These are phyloP conservation scores for Dothistroma septosporum DNA, from an alignment of 2,329 filamentous ascomycete genomes.

Conservation along the genomic window DNA sequence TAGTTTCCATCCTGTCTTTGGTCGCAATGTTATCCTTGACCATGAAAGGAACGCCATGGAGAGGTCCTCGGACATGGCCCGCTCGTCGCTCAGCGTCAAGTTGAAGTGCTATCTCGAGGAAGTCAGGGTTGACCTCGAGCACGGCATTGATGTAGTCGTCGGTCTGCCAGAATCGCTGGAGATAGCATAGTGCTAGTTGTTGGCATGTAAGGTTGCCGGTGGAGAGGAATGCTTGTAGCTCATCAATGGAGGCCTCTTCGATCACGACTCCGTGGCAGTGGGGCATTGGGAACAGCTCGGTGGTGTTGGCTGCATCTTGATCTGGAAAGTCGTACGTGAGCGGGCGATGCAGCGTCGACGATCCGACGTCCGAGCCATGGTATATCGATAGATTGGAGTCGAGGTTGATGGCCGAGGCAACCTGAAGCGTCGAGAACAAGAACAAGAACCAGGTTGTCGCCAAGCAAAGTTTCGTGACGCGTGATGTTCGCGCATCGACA, in stretches of 20 bases:
- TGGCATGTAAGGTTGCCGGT: slow-evolving; percentile 54
- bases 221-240: slow-evolving; percentile 58
- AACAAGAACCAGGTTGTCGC: neutral
- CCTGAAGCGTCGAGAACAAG: neutral
- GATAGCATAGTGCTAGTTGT: slow-evolving; percentile 60
- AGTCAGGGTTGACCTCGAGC: slow-evolving; percentile 66
- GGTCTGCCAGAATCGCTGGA: slow-evolving; percentile 58
- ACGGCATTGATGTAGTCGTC: slow-evolving; percentile 60
- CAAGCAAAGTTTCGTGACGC: neutral
- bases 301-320: slow-evolving; percentile 26
- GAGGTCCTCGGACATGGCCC: slow-evolving; percentile 57
- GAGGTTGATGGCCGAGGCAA: neutral
- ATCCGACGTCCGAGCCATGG: neutral
- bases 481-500: neutral
- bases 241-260: slow-evolving; percentile 66
- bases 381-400: neutral
- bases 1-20: slow-evolving; percentile 68
- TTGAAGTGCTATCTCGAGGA: slow-evolving; percentile 55
- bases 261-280: slow-evolving; percentile 57
- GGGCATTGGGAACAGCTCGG: slow-evolving; percentile 57
- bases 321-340: slow-evolving; percentile 38
- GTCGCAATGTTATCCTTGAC: slow-evolving; percentile 71
- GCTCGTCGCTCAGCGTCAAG: slow-evolving; percentile 58
- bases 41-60: slow-evolving; percentile 72
- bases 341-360: slow-evolving; percentile 19